phyloP scores from a whole-genome alignment of 768 basidiomycete genomes.

The Suillus subalutaceus region DNA sequence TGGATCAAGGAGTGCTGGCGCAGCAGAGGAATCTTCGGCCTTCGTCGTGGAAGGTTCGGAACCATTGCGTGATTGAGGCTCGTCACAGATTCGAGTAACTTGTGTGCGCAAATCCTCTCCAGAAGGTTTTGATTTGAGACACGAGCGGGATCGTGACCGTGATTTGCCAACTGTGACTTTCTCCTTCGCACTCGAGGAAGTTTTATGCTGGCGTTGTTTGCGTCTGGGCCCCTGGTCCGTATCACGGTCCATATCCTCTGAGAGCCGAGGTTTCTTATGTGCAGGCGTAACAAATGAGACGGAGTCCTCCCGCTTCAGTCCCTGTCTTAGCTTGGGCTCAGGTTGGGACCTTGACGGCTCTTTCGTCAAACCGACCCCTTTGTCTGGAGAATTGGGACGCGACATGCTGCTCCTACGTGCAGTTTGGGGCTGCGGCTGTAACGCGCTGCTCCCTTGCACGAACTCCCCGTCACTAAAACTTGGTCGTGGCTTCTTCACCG shows the following conservation, averaged over 20 bases:
- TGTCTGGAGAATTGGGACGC: conserved; percentile 8
- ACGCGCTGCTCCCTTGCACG: conserved; percentile 6
- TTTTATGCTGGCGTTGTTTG: conserved; percentile 1
- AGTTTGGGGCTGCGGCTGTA: conserved; percentile 4
- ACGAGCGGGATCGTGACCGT: conserved; percentile 18
- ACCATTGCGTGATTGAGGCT: conserved; percentile 10
- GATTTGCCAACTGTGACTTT: conserved; percentile 9
- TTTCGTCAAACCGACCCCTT: background rate
- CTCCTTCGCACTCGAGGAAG: background rate
- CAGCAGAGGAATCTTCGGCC: conserved; percentile 2
- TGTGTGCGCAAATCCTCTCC: conserved; percentile 9
- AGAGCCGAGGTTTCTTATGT: conserved; percentile 26
- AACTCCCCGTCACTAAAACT: conserved; percentile 6
- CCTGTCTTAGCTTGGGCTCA: background rate
- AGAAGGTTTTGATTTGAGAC: background rate
- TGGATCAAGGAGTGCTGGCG: background rate
- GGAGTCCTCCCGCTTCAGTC: conserved; percentile 8
- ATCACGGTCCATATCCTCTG: conserved; percentile 8
- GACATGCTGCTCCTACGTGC: conserved; percentile 14
- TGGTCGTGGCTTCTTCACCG: conserved; percentile 17
- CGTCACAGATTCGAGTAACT: conserved; percentile 8
- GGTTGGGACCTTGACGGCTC: background rate
- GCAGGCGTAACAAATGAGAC: conserved; percentile 16
- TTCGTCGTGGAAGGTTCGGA: background rate
- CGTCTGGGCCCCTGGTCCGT: conserved; percentile 2